Evolutionary conservation across 352 stramenopile genomes (phyloP).

Genomic region (Pythium diclinum): DNA sequence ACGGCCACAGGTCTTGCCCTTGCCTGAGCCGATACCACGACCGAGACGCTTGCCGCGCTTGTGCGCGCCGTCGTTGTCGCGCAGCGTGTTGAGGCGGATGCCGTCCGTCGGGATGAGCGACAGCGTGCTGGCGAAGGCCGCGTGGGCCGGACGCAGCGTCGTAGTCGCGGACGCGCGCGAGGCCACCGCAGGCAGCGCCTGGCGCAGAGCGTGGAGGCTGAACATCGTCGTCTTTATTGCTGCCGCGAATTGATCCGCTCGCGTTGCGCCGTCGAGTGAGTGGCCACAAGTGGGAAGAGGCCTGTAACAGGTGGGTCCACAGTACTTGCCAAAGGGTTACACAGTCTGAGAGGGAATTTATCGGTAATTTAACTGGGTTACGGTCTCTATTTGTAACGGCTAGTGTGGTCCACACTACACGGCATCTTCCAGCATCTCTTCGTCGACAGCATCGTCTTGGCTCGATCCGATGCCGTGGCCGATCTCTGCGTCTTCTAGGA

Average conservation of each 20-base stretch:
- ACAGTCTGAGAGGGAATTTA: conserved; percentile 8
- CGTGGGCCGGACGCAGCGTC: conserved; percentile 12
- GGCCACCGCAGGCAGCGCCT: conserved; percentile 38
- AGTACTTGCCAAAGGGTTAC: conserved; percentile 4
- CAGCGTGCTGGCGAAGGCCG: conserved; percentile 51
- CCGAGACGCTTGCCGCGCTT: conserved; percentile 91
- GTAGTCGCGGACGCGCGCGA: conserved; percentile 6
- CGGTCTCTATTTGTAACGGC: not conserved
- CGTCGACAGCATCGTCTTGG: conserved; percentile 1
- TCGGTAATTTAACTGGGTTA: conserved; percentile 19
- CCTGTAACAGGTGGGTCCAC: conserved; percentile 8
- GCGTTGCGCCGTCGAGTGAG: conserved; percentile 8
- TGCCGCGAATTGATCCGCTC: conserved; percentile 7
- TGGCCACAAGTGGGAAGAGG: conserved; percentile 25
- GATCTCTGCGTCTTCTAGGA: not conserved
- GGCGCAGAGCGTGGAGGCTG: conserved; percentile 50
- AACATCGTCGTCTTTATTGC: conserved; percentile 18
- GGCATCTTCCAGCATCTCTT: not conserved
- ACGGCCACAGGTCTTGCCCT: conserved; percentile 94
- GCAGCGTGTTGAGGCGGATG: conserved; percentile 82
- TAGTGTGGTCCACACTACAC: conserved; percentile 1
- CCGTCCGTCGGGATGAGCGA: conserved; percentile 47
- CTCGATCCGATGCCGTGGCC: not conserved
- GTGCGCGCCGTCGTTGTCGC: conserved; percentile 83
- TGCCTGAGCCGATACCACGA: conserved; percentile 90